These are phyloP conservation scores for Entoloma clypeatum DNA, from an alignment of 1,284 basidiomycete genomes.

Conservation along the genomic window DNA sequence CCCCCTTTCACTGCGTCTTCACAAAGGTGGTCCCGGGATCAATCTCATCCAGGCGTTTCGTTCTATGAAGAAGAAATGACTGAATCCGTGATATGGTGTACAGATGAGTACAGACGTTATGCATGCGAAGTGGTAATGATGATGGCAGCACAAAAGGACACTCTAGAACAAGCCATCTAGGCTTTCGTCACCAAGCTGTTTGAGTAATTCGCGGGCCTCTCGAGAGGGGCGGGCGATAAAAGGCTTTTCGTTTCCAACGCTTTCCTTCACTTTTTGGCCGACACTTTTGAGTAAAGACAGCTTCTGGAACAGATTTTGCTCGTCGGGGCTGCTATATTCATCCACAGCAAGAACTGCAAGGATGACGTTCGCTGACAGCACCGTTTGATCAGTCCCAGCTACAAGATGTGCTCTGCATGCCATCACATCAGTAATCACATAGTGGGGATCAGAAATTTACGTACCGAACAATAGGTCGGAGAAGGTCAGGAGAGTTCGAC, in stretches of 20 bases:
- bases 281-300: conserved; percentile 61
- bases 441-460: conserved; percentile 22
- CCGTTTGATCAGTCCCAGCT: conserved; percentile 59
- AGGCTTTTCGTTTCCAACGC: conserved; percentile 66
- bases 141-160: no score
- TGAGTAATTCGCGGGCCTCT: conserved; percentile 79
- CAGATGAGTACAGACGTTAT: no score
- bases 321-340: conserved; percentile 36
- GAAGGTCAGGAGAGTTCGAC: conserved; percentile 59
- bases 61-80: no score
- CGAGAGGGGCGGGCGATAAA: conserved; percentile 80
- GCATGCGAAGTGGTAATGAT: no score
- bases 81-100: no score
- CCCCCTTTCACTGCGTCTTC: no score
- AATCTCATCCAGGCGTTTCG: no score
- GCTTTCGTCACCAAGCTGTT: conserved; percentile 32
- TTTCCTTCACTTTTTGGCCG: conserved; percentile 72
- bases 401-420: conserved; percentile 47
- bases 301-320: conserved; percentile 62
- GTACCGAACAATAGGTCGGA: conserved; percentile 69
- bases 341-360: conserved; percentile 54
- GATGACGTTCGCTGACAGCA: conserved; percentile 64
- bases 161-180: conserved; percentile 22
- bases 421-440: conserved; percentile 1
- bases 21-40: no score